Evolutionary conservation across 2,329 filamentous ascomycete species (phyloP).

Genomic region (Cordyceps farinosa): DNA sequence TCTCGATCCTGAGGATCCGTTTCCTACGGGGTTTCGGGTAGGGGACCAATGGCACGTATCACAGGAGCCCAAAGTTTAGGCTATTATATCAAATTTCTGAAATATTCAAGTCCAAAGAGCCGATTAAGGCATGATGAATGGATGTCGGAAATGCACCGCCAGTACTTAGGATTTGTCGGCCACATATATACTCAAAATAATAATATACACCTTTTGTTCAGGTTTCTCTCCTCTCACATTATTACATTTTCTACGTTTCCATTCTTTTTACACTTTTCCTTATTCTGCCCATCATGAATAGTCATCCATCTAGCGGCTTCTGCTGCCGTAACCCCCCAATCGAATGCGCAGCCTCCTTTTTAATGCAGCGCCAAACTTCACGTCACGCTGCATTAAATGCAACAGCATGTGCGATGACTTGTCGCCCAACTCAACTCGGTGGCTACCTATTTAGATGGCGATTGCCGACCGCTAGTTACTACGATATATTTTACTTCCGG

Average conservation of each 20-base stretch:
- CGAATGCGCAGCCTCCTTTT: background rate
- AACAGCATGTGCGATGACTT: background rate
- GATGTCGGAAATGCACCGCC: too few species aligned
- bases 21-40: constrained; percentile 28
- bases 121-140: too few species aligned
- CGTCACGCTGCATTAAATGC: background rate
- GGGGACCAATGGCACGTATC: constrained; percentile 16
- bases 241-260: too few species aligned
- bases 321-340: too few species aligned
- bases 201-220: too few species aligned
- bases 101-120: too few species aligned
- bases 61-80: background rate
- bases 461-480: background rate
- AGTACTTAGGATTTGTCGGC: too few species aligned
- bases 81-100: background rate
- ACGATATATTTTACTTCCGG: background rate
- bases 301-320: too few species aligned
- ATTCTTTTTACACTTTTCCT: too few species aligned
- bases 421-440: background rate
- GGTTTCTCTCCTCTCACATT: too few species aligned
- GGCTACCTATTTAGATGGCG: background rate
- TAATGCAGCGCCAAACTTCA: background rate
- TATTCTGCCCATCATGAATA: too few species aligned
- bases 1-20: constrained; percentile 43
- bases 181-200: too few species aligned